Conservation (phyloP, 2,329 filamentous ascomycete species). For the Tolypocladium sp. region DNA sequence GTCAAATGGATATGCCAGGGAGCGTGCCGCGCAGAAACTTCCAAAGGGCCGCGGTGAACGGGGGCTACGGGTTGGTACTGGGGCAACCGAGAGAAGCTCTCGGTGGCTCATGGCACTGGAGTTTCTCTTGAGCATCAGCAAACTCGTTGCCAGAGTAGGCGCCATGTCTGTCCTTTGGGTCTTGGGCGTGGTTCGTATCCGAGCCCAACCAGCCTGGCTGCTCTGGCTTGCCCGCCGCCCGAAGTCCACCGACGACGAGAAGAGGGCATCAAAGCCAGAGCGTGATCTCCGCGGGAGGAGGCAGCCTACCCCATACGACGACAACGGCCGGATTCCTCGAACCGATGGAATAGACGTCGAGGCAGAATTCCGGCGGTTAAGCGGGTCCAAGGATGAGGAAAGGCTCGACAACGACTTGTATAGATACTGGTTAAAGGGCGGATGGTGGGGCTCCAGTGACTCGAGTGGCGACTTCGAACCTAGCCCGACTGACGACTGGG, state of each 20-base stretch:
- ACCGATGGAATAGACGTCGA: slow-evolving; percentile 71
- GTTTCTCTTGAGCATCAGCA: slow-evolving; percentile 66
- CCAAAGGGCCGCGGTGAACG: slow-evolving; percentile 36
- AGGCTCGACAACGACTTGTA: slow-evolving; percentile 70
- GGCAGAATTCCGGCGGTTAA: slow-evolving; percentile 58
- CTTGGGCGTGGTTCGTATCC: slow-evolving; percentile 34
- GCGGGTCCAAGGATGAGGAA: slow-evolving; percentile 42
- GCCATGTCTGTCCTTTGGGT: slow-evolving; percentile 43
- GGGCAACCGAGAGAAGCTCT: slow-evolving; percentile 67
- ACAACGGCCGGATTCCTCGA: slow-evolving; percentile 44
- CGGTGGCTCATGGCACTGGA: slow-evolving; percentile 70
- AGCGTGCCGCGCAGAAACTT: slow-evolving; percentile 56
- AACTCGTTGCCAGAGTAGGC: slow-evolving; percentile 20
- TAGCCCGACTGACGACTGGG: slow-evolving; percentile 47
- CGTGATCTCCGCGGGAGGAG: background rate
- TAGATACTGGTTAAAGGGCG: slow-evolving; percentile 73
- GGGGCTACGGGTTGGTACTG: slow-evolving; percentile 56
- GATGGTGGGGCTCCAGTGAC: slow-evolving; percentile 78
- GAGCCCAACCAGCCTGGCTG: slow-evolving; percentile 40
- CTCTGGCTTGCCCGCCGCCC: slow-evolving; percentile 33
- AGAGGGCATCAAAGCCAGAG: background rate
- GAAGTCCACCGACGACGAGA: slow-evolving; percentile 3
- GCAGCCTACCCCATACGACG: slow-evolving; percentile 19
- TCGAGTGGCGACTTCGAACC: slow-evolving; percentile 70
- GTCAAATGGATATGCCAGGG: slow-evolving; percentile 56